These are phyloP conservation scores for Gaillardinia entomophila DNA, from an alignment of 805 yeast genomes.

Conservation along the genomic window DNA sequence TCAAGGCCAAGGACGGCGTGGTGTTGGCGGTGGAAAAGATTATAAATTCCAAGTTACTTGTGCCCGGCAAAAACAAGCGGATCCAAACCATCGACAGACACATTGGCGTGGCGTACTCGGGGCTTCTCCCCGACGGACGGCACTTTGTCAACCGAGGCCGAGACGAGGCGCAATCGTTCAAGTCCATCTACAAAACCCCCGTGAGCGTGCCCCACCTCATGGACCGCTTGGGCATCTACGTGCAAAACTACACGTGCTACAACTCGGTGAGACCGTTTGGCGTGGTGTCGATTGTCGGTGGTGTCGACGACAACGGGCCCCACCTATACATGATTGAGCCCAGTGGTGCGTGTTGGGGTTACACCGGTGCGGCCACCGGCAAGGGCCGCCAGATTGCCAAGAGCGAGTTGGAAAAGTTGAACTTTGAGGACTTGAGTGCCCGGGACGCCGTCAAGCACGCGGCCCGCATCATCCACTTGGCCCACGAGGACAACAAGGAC, in stretches of 20 bases:
- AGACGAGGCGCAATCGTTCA: constrained; percentile 80
- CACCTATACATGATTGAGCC: constrained; percentile 97
- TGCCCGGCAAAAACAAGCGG: constrained; percentile 82
- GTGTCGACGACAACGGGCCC: constrained; percentile 84
- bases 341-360: constrained; percentile 96
- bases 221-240: constrained; percentile 84
- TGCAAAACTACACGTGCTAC: constrained; percentile 92
- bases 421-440: constrained; percentile 61
- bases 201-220: constrained; percentile 78
- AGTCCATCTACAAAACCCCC: constrained; percentile 67
- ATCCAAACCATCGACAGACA: constrained; percentile 92
- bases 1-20: constrained; percentile 86
- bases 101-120: constrained; percentile 92
- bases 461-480: constrained; percentile 85
- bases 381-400: constrained; percentile 98
- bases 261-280: constrained; percentile 98
- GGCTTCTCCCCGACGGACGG: constrained; percentile 94
- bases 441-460: constrained; percentile 89
- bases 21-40: constrained; percentile 98
- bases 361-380: constrained; percentile 95
- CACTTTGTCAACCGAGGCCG: constrained; percentile 88
- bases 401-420: constrained; percentile 89
- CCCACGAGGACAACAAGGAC: constrained; percentile 97
- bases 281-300: constrained; percentile 86
- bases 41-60: constrained; percentile 78